phyloP scores from a whole-genome alignment of 331 rosid genomes.

The Dryas integrifolia region DNA sequence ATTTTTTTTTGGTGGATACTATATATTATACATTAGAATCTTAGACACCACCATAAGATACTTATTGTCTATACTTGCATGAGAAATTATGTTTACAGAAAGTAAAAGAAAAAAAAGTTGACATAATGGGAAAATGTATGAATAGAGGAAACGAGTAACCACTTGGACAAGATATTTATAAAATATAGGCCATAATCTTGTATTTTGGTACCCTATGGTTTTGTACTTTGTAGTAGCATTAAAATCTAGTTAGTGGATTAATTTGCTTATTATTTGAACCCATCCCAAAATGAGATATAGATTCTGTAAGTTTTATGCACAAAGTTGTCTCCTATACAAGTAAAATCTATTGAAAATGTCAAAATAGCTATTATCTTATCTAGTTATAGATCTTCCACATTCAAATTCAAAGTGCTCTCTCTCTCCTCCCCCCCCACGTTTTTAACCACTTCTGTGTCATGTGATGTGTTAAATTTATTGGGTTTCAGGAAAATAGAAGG shows the following conservation, averaged over 20 bases:
- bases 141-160: too few relatives aligned
- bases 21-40: too few relatives aligned
- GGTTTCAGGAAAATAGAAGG: constrained; percentile 64
- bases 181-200: not conserved
- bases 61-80: too few relatives aligned
- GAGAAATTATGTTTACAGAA: too few relatives aligned
- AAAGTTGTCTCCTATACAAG: not conserved
- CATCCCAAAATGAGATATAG: not conserved
- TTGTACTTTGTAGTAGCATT: not conserved
- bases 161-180: too few relatives aligned
- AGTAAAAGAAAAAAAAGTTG: too few relatives aligned
- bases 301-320: not conserved
- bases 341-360: not conserved
- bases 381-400: not conserved
- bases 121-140: too few relatives aligned
- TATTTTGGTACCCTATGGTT: not conserved
- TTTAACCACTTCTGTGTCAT: not conserved
- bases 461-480: not conserved
- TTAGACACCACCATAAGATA: too few relatives aligned
- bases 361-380: not conserved
- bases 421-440: not conserved
- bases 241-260: not conserved
- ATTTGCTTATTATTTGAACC: not conserved
- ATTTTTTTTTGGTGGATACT: too few relatives aligned
- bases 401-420: not conserved